Evolutionary conservation across 495 filamentous ascomycete species (phyloP).

Genomic region (Jackrogersella minutella): DNA sequence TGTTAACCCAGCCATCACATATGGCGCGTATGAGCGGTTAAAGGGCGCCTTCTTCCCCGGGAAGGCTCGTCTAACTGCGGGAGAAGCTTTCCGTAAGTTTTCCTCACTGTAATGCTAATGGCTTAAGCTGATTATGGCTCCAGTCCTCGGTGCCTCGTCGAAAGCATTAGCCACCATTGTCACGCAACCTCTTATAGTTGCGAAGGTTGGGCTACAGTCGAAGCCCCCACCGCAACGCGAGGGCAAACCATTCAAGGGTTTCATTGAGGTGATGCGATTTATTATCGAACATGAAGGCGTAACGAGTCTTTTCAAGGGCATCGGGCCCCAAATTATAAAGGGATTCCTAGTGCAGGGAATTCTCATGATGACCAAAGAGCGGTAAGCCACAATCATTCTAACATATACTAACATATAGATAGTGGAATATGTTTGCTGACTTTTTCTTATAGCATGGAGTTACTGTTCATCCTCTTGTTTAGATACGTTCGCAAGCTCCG

Average conservation of each 20-base stretch:
- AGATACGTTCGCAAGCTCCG: slow-evolving; percentile 76
- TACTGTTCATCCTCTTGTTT: slow-evolving; percentile 87
- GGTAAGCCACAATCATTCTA: slow-evolving; percentile 70
- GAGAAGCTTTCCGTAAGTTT: slow-evolving; percentile 89
- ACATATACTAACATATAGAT: background rate
- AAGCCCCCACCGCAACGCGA: slow-evolving; percentile 82
- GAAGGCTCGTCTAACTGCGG: slow-evolving; percentile 77
- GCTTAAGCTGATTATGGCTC: slow-evolving; percentile 17
- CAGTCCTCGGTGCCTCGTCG: slow-evolving; percentile 91
- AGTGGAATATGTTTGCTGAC: slow-evolving; percentile 31
- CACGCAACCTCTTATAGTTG: slow-evolving; percentile 96
- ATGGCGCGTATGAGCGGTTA: slow-evolving; percentile 93
- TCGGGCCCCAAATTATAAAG: slow-evolving; percentile 92
- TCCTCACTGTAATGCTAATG: background rate
- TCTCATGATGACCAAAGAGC: slow-evolving; percentile 99
- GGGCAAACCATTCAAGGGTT: slow-evolving; percentile 94
- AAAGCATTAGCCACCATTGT: slow-evolving; percentile 91
- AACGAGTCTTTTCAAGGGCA: slow-evolving; percentile 90
- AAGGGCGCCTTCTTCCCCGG: slow-evolving; percentile 80
- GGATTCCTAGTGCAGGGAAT: slow-evolving; percentile 93
- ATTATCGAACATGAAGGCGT: slow-evolving; percentile 88
- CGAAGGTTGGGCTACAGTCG: slow-evolving; percentile 96
- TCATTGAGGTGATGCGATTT: slow-evolving; percentile 92
- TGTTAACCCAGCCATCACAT: slow-evolving; percentile 97
- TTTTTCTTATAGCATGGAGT: slow-evolving; percentile 73